Percentiles rank a stretch among this genome's conserved stretches.
Conservation (phyloP, 331 rosid genomes). For the Rhamnella rubrinervis region DNA sequence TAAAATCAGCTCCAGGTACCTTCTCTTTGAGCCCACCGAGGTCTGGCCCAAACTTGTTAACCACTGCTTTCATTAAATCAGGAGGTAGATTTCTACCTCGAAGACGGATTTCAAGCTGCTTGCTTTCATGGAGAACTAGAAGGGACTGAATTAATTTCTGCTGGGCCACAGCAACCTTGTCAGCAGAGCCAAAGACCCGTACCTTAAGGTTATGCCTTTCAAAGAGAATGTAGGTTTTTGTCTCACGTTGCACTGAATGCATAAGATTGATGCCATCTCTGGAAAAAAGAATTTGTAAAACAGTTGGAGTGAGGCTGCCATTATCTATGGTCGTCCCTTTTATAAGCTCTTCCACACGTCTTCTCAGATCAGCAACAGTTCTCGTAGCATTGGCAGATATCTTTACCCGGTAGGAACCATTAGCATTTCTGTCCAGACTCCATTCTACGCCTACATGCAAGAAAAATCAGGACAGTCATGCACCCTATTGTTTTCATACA, state of each 20-base stretch:
- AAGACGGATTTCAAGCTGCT: conserved; percentile 66
- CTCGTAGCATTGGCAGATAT: conserved; percentile 85
- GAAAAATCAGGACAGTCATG: conserved; percentile 29
- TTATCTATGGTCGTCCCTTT: conserved; percentile 67
- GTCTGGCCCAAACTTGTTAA: conserved; percentile 77
- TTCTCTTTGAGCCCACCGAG: conserved; percentile 65
- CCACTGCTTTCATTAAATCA: conserved; percentile 80
- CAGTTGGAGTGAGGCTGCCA: conserved; percentile 58
- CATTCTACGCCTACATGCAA: conserved; percentile 63
- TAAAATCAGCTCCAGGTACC: conserved; percentile 63
- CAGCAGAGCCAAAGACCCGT: conserved; percentile 61
- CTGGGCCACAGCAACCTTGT: conserved; percentile 50
- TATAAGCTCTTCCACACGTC: conserved; percentile 70
- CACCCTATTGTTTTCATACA: neutral
- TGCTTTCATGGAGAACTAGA: conserved; percentile 56
- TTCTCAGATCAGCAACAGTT: conserved; percentile 75
- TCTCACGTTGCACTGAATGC: conserved; percentile 60
- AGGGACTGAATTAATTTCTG: conserved; percentile 63
- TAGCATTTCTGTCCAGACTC: conserved; percentile 41
- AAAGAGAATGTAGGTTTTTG: conserved; percentile 60
- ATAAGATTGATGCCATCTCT: conserved; percentile 65
- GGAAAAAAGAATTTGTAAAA: conserved; percentile 59
- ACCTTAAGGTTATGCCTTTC: conserved; percentile 58
- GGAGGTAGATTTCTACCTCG: conserved; percentile 68
- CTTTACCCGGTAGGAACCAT: conserved; percentile 71